Conservation (phyloP, 257 asterid genomes). For the Perilla frutescens region DNA sequence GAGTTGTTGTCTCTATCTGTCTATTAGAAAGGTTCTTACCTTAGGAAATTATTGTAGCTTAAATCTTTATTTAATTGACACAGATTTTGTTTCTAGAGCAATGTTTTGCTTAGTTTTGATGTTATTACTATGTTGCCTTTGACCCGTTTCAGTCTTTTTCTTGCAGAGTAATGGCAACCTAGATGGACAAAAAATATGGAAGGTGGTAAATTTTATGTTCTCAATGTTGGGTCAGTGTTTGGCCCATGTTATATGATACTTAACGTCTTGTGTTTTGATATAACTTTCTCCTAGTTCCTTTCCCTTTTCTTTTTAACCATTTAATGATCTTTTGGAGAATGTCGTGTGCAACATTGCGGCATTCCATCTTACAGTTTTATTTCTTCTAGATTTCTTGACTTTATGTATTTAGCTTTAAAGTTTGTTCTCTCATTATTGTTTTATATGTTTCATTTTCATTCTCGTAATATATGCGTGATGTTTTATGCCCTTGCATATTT, state of each 20-base stretch:
- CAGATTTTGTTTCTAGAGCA: neutral
- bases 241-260: conserved; percentile 26
- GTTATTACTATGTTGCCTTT: conserved; percentile 29
- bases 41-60: neutral
- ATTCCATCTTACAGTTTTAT: conserved; percentile 24
- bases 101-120: neutral
- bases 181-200: conserved; percentile 33
- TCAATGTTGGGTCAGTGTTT: conserved; percentile 25
- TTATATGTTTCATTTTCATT: conserved; percentile 16
- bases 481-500: conserved; percentile 16
- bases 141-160: conserved; percentile 34
- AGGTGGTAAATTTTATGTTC: conserved; percentile 31
- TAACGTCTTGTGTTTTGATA: neutral
- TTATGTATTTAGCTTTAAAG: conserved; percentile 18
- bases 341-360: conserved; percentile 5
- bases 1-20: conserved; percentile 12
- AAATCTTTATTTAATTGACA: neutral
- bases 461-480: conserved; percentile 5
- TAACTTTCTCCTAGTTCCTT: conserved; percentile 19
- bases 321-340: conserved; percentile 29
- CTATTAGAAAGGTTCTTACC: neutral
- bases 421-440: conserved; percentile 29
- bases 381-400: conserved; percentile 28
- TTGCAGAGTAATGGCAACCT: conserved; percentile 46
- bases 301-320: conserved; percentile 21